Evolutionary conservation across 2,329 filamentous ascomycete species (phyloP).

Genomic region (Xylariaceae sp.): DNA sequence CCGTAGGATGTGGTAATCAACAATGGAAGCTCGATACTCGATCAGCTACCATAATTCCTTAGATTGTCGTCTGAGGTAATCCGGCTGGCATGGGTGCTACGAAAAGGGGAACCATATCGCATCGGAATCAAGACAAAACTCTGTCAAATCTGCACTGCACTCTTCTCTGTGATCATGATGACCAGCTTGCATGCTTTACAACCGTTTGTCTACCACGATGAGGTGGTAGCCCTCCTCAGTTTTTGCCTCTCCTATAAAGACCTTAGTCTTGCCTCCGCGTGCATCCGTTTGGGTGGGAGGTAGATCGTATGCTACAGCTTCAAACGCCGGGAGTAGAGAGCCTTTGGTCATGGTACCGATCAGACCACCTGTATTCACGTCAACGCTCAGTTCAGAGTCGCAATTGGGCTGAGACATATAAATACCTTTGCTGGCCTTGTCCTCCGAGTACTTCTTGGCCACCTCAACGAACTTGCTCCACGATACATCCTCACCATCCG

Average conservation of each 20-base stretch:
- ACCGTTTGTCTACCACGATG: conserved; percentile 67
- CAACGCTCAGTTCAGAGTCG: not conserved
- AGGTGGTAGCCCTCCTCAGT: conserved; percentile 76
- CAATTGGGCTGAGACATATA: not conserved
- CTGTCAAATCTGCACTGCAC: conserved; percentile 18
- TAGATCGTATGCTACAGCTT: conserved; percentile 67
- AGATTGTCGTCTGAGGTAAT: conserved; percentile 40
- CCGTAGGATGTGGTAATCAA: conserved; percentile 32
- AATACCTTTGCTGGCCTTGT: conserved; percentile 66
- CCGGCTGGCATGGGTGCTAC: conserved; percentile 41
- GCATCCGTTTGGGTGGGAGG: conserved; percentile 51
- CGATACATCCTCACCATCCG: conserved; percentile 37
- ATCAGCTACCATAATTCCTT: conserved; percentile 24
- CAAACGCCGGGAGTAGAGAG: conserved; percentile 64
- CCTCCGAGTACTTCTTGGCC: conserved; percentile 68
- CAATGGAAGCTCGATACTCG: conserved; percentile 21
- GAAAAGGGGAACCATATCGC: conserved; percentile 23
- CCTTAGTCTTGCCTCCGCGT: conserved; percentile 46
- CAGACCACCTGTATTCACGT: conserved; percentile 52
- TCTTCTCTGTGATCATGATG: conserved; percentile 12
- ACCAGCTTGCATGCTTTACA: conserved; percentile 30
- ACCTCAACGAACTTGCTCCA: conserved; percentile 68
- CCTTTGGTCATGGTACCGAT: conserved; percentile 72
- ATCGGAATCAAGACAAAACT: conserved; percentile 39
- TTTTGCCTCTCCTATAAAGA: conserved; percentile 63